Evolutionary conservation across 352 stramenopile genomes (phyloP), one percentile per base, ranked within the genome.

Genomic region (Pilasporangium apinafurcum): DNA sequence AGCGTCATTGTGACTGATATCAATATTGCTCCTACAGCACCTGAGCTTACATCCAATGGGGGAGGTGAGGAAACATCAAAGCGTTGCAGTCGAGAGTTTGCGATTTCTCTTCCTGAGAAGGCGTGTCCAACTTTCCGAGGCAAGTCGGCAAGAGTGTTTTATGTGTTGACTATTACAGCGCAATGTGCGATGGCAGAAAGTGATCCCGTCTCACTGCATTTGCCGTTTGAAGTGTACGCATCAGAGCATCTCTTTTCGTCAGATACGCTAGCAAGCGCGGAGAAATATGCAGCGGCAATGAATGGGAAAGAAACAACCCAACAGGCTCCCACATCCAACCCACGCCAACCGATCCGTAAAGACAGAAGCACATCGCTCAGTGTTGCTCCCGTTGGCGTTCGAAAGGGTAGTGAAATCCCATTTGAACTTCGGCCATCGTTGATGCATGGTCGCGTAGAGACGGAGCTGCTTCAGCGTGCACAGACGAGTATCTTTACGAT

Each of bases 401-500:
- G 68, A 37, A 77, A 74, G 24, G 66, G 72, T 37, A 76, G 53
- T 21, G 69, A 86, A 43, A 69, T 86, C 40, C 67, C 69, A 21
- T 86, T 86, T 30, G 73, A 86, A 46, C 38, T 86, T 45, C 64
- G 69, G 5, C 65, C 70, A 18, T 76, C 65, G 20, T 59, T 83
- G 9, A 83, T 86, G 69, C 73, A 86, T 22, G 73, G 73, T 3
- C 73, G 73, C 12, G 65, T 83, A 32, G 73, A 86, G 61, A 82
- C 67, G 9, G 73, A 86, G 44, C 50, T 53, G 18, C 36, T 69
- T 27, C 62, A 81, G 31, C 62, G 69, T 16, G 56, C 69, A 9
- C 73, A 86, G 56, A 79, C 68, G 21, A 82, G 73, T 29, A 68
- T 83, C 28, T 86, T 78, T 35, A 86, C 73, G n/a, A 86, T 86